phyloP scores from a whole-genome alignment of 2,329 filamentous ascomycete genomes.

The Hypoxylon sp. region DNA sequence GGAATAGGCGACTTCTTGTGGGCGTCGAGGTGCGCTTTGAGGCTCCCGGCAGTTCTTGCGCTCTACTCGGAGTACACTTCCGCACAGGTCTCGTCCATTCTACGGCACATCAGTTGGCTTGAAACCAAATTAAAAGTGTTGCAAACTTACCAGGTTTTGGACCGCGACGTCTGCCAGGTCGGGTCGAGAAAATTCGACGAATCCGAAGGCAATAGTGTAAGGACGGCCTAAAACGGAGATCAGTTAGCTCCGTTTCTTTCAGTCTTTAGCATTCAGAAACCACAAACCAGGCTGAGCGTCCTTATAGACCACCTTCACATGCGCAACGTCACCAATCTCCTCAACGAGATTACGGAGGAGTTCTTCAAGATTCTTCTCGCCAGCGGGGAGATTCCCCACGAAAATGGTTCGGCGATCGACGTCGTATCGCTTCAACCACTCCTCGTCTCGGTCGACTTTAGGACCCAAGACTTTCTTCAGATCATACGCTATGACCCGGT shows the following conservation, averaged over 20 bases:
- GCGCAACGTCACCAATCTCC: conserved; percentile 50
- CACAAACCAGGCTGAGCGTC: conserved; percentile 43
- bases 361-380: conserved; percentile 47
- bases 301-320: conserved; percentile 52
- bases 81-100: conserved; percentile 55
- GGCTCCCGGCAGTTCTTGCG: conserved; percentile 53
- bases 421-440: conserved; percentile 54
- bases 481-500: conserved; percentile 54
- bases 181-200: conserved; percentile 59
- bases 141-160: conserved; percentile 56
- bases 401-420: conserved; percentile 57
- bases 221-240: conserved; percentile 39
- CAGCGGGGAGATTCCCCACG: conserved; percentile 53
- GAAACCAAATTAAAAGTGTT: background rate
- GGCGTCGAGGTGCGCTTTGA: conserved; percentile 21
- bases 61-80: conserved; percentile 57
- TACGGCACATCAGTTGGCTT: conserved; percentile 45
- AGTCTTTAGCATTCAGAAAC: conserved; percentile 8
- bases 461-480: conserved; percentile 51
- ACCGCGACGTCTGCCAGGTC: conserved; percentile 59
- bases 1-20: background rate
- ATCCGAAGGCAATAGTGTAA: conserved; percentile 52
- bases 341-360: conserved; percentile 48
- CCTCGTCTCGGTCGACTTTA: conserved; percentile 51
- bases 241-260: conserved; percentile 24